phyloP scores from a whole-genome alignment of 1,139 yeast genomes.

The Pichia sp. region DNA sequence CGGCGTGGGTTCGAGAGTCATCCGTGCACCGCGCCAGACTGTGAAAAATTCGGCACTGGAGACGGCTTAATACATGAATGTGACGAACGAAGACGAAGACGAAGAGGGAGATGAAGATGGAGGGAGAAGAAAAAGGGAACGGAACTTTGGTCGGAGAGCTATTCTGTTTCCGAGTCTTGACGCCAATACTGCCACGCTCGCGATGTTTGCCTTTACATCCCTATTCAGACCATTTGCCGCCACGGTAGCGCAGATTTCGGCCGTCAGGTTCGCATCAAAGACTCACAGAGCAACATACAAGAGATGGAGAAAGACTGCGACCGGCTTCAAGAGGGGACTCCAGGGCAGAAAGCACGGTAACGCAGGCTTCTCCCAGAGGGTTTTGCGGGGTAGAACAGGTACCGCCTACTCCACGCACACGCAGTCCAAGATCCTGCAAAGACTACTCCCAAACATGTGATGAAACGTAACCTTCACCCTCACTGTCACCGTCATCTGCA shows the following conservation, averaged over 20 bases:
- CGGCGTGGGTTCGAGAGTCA: background rate
- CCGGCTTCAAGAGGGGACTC: conserved; percentile 52
- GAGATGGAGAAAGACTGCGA: conserved; percentile 71
- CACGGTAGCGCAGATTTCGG: conserved; percentile 9
- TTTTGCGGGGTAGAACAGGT: conserved; percentile 60
- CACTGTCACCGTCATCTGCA: background rate
- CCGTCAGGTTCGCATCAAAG: conserved; percentile 45
- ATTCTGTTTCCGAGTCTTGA: too few relatives aligned
- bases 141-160: too few relatives aligned
- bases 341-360: conserved; percentile 93
- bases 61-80: background rate
- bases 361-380: conserved; percentile 73
- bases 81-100: background rate
- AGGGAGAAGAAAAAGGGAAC: too few relatives aligned
- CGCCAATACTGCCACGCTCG: background rate
- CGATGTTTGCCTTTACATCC: conserved; percentile 6
- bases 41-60: background rate
- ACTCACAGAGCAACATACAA: conserved; percentile 77
- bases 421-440: conserved; percentile 53
- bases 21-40: conserved; percentile 2
- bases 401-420: conserved; percentile 56
- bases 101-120: too few relatives aligned
- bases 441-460: conserved; percentile 35
- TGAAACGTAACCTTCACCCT: background rate
- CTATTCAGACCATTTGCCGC: conserved; percentile 8